Conservation (phyloP, 2,329 filamentous ascomycete genomes). For the Microsporum audouinii region DNA sequence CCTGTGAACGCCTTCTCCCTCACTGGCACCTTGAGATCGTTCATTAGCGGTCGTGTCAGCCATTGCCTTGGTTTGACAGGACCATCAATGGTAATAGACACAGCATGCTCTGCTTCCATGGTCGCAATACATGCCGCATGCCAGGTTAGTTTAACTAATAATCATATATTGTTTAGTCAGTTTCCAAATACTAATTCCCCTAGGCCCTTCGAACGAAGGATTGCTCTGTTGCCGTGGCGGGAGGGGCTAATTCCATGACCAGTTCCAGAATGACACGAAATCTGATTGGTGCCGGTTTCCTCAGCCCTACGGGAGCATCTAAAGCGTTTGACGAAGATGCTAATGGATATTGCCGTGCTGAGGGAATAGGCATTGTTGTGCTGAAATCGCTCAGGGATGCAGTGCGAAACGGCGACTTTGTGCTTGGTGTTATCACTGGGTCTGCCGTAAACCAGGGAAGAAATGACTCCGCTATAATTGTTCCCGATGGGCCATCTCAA, state of each 20-base stretch:
- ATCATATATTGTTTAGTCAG: slow-evolving; percentile 17
- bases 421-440: slow-evolving; percentile 34
- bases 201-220: slow-evolving; percentile 14
- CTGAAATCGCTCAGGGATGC: slow-evolving; percentile 73
- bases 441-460: slow-evolving; percentile 36
- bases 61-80: slow-evolving; percentile 22
- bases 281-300: slow-evolving; percentile 49
- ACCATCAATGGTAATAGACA: slow-evolving; percentile 21
- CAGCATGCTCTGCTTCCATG: slow-evolving; percentile 20
- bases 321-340: slow-evolving; percentile 72
- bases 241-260: slow-evolving; percentile 9
- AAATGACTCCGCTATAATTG: slow-evolving; percentile 31
- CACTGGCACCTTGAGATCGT: slow-evolving; percentile 16
- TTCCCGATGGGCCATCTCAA: slow-evolving; percentile 23
- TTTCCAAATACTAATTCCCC: slow-evolving; percentile 28
- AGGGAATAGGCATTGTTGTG: slow-evolving; percentile 62
- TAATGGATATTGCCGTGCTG: slow-evolving; percentile 72
- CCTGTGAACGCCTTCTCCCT: slow-evolving; percentile 11
- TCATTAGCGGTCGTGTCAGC: slow-evolving; percentile 22
- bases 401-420: slow-evolving; percentile 56
- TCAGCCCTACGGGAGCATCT: slow-evolving; percentile 57
- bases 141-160: slow-evolving; percentile 18
- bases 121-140: slow-evolving; percentile 22
- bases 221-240: slow-evolving; percentile 9
- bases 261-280: not conserved